phyloP scores from a whole-genome alignment of 495 filamentous ascomycete genomes.

The Aspergillus avenaceus region DNA sequence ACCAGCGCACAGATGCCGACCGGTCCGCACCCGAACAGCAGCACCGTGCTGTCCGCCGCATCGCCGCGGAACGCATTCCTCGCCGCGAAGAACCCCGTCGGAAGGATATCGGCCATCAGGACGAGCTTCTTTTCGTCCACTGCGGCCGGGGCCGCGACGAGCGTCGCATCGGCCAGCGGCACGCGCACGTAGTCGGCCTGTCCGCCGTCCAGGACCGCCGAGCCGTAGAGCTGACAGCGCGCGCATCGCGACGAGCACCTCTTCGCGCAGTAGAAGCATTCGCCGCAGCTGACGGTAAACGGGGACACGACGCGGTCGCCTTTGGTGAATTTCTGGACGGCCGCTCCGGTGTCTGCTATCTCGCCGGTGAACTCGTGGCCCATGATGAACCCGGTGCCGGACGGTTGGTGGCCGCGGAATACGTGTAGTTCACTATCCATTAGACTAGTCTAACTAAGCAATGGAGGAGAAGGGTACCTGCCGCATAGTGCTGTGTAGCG shows the following conservation, averaged over 20 bases:
- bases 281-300: conserved; percentile 64
- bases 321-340: conserved; percentile 56
- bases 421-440: conserved; percentile 64
- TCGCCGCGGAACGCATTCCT: conserved; percentile 62
- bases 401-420: conserved; percentile 69
- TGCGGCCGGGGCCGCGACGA: conserved; percentile 60
- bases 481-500: conserved; percentile 82
- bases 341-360: conserved; percentile 54
- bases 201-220: conserved; percentile 63
- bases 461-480: conserved; percentile 50
- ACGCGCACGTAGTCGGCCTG: conserved; percentile 87
- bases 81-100: conserved; percentile 83
- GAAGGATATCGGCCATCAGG: conserved; percentile 54
- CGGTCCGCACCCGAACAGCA: conserved; percentile 82
- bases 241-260: conserved; percentile 52
- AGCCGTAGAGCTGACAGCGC: conserved; percentile 67
- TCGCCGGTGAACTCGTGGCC: conserved; percentile 68
- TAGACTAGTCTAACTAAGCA: background rate
- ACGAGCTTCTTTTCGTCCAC: conserved; percentile 74
- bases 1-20: conserved; percentile 81
- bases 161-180: conserved; percentile 75
- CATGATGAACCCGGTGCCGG: conserved; percentile 54
- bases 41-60: conserved; percentile 56
- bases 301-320: conserved; percentile 73
- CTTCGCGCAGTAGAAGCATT: conserved; percentile 79